These are phyloP conservation scores for Obba rivulosa DNA, from an alignment of 768 basidiomycete genomes.

Conservation along the genomic window DNA sequence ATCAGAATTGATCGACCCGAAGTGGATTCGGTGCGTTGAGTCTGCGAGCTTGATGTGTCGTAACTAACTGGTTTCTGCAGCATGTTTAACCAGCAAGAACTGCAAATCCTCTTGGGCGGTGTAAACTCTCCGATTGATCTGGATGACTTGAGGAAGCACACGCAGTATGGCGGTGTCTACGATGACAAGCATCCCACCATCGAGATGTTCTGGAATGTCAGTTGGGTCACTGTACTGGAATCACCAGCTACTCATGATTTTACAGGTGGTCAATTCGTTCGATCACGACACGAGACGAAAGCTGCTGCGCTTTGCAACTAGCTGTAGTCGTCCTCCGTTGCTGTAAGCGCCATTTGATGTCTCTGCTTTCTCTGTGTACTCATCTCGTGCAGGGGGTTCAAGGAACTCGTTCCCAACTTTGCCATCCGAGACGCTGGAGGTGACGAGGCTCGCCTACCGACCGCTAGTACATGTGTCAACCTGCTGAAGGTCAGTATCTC, in stretches of 20 bases:
- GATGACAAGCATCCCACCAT: slow-evolving; percentile 69
- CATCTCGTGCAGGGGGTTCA: slow-evolving; percentile 61
- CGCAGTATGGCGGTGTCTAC: slow-evolving; percentile 79
- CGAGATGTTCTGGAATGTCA: slow-evolving; percentile 76
- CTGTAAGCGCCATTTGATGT: slow-evolving; percentile 42
- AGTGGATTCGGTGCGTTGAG: slow-evolving; percentile 68
- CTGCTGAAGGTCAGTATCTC: slow-evolving; percentile 64
- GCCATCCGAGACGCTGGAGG: slow-evolving; percentile 76
- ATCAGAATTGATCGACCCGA: slow-evolving; percentile 85
- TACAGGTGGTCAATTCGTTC: slow-evolving; percentile 71
- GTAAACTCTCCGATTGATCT: slow-evolving; percentile 82
- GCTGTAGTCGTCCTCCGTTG: slow-evolving; percentile 84
- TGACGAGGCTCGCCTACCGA: slow-evolving; percentile 68
- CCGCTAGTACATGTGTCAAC: slow-evolving; percentile 87
- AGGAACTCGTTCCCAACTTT: slow-evolving; percentile 83
- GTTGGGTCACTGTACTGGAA: slow-evolving; percentile 11
- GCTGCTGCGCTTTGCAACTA: slow-evolving; percentile 88
- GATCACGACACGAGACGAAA: slow-evolving; percentile 73
- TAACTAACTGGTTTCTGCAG: slow-evolving; percentile 29
- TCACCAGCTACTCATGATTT: neutral
- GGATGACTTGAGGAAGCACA: slow-evolving; percentile 71
- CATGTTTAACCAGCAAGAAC: slow-evolving; percentile 97
- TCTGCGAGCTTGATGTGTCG: neutral
- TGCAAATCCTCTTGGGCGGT: slow-evolving; percentile 88
- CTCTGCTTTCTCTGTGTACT: neutral